These are phyloP conservation scores for Dactylonectria macrodidyma DNA, from an alignment of 2,329 filamentous ascomycete species.

Conservation along the genomic window DNA sequence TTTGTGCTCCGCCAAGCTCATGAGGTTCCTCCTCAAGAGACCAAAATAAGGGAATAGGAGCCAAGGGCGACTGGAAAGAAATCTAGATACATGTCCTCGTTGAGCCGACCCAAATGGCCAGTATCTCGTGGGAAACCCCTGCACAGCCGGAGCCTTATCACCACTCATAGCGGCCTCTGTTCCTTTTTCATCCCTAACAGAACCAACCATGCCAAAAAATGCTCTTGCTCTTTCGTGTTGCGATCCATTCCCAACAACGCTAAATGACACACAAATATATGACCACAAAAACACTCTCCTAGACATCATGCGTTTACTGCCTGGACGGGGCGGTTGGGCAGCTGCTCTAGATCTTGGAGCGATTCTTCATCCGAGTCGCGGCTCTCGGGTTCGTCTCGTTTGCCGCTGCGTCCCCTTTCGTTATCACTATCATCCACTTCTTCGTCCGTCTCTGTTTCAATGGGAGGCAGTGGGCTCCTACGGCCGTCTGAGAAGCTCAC, in stretches of 20 bases:
- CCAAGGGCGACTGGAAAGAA: constrained; percentile 34
- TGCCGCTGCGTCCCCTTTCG: constrained; percentile 38
- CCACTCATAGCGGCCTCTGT: constrained; percentile 20
- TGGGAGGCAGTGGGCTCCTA: constrained; percentile 68
- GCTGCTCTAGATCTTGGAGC: constrained; percentile 47
- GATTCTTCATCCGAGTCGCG: constrained; percentile 50
- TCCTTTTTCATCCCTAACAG: constrained; percentile 21
- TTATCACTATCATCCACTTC: constrained; percentile 38
- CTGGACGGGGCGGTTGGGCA: constrained; percentile 50
- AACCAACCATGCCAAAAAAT: constrained; percentile 25
- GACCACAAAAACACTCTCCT: constrained; percentile 26
- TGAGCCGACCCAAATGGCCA: constrained; percentile 24
- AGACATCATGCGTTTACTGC: constrained; percentile 52
- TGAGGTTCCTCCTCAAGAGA: constrained; percentile 20
- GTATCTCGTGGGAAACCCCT: constrained; percentile 23
- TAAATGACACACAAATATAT: constrained; percentile 47
- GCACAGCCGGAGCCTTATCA: constrained; percentile 16
- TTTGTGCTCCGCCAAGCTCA: constrained; percentile 34
- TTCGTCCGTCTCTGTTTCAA: constrained; percentile 59
- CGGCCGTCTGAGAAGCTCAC: constrained; percentile 73
- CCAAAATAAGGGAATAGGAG: constrained; percentile 37
- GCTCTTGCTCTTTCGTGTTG: constrained; percentile 25
- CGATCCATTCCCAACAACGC: constrained; percentile 40
- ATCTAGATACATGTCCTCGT: constrained; percentile 46
- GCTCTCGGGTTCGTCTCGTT: constrained; percentile 49